Percentiles rank a stretch among this genome's conserved stretches.
These are phyloP conservation scores for Diaporthe batatas DNA, from an alignment of 2,329 filamentous ascomycete species.

Conservation along the genomic window DNA sequence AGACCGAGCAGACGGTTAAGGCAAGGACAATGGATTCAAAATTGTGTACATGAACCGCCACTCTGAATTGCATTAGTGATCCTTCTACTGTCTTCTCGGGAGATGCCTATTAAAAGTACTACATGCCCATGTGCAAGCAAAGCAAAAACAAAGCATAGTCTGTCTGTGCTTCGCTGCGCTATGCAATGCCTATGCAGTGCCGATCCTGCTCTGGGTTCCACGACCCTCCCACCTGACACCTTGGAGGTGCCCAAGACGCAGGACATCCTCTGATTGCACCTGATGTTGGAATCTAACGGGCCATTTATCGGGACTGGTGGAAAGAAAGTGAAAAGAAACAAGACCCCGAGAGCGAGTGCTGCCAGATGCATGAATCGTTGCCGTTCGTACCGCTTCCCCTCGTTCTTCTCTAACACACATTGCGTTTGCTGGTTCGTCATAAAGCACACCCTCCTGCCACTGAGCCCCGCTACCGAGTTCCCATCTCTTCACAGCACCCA, in stretches of 20 bases:
- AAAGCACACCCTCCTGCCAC: background rate
- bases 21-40: background rate
- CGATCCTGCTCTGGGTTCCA: conserved; percentile 17
- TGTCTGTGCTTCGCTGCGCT: background rate
- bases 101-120: conserved; percentile 41
- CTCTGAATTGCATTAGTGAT: conserved; percentile 28
- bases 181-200: conserved; percentile 21
- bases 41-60: conserved; percentile 18
- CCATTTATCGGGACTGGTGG: background rate
- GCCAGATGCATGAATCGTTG: conserved; percentile 34
- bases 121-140: conserved; percentile 38
- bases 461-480: background rate
- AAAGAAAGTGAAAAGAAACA: conserved; percentile 17
- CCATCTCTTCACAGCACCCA: conserved; percentile 15
- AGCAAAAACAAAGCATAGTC: background rate
- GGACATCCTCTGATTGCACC: conserved; percentile 15
- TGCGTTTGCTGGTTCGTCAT: conserved; percentile 32
- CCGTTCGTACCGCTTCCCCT: conserved; percentile 31
- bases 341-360: conserved; percentile 11
- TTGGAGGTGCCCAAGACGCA: conserved; percentile 11
- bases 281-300: conserved; percentile 1
- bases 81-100: conserved; percentile 31
- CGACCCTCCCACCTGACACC: background rate
- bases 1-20: background rate
- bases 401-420: conserved; percentile 20